Evolutionary conservation across 345 rosid genomes (phyloP).

Genomic region (Rhizophora apiculata): DNA sequence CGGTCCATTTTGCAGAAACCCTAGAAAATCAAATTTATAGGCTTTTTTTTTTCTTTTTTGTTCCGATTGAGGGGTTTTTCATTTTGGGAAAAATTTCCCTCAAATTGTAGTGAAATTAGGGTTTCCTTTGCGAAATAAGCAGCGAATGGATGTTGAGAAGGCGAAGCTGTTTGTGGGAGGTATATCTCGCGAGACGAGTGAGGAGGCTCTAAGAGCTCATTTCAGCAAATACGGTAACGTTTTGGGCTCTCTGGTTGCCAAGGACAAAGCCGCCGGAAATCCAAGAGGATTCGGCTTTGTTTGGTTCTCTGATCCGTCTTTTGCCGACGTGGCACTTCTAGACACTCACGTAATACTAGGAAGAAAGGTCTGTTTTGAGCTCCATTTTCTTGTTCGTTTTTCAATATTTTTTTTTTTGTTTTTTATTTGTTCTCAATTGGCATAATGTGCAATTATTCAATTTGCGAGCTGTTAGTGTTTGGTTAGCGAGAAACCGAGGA

Average conservation of each 20-base stretch:
- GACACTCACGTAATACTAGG: conserved; percentile 66
- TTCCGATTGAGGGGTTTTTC: conserved; percentile 6
- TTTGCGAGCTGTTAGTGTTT: too few species aligned
- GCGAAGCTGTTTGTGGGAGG: conserved; percentile 74
- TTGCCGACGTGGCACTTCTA: conserved; percentile 52
- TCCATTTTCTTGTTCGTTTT: background rate
- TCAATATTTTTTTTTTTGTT: background rate
- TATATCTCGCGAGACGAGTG: conserved; percentile 56
- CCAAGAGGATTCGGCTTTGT: conserved; percentile 79
- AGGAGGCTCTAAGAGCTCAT: conserved; percentile 47
- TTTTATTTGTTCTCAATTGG: background rate
- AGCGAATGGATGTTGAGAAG: conserved; percentile 50
- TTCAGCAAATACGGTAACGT: conserved; percentile 72
- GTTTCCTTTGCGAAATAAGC: background rate
- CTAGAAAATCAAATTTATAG: conserved; percentile 19
- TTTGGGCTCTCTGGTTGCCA: conserved; percentile 45
- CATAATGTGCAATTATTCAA: too few species aligned
- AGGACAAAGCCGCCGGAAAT: conserved; percentile 37
- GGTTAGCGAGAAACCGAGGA: too few species aligned
- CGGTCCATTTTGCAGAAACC: conserved; percentile 4
- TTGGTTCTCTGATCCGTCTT: conserved; percentile 46
- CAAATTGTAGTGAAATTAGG: conserved; percentile 23
- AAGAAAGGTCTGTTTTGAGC: conserved; percentile 51
- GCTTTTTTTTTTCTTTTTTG: conserved; percentile 1
- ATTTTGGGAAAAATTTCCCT: background rate